Base-by-base conservation (phyloP, 495 filamentous ascomycete genomes). In the Neurospora sp. region DNA sequence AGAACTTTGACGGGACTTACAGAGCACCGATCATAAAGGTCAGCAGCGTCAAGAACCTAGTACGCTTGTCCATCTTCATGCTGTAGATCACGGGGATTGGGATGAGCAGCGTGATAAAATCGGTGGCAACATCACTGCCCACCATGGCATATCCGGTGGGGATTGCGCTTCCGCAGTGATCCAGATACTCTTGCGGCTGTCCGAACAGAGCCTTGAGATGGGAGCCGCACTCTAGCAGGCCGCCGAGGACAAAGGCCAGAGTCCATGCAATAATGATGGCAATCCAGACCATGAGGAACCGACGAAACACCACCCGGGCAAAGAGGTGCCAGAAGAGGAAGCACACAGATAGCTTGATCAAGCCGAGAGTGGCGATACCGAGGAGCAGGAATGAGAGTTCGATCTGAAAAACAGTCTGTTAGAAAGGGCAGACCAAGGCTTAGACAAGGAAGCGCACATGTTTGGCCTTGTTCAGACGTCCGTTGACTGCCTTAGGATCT, bases 281-380 rank as follows among this genome's bases (percentile, higher is more conserved):
- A 8, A 73, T 76, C 75, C 75, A 78, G 45, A 74, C 27, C 14
- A 74, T 70, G 41, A 78, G 72, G 17, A 78, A 75, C 0, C 75
- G 75, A 8, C 75, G 71, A 37, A 75, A 72, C 20, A 70, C 69
- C 5, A 73, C 74, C 1, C 41, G 38, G 8, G 76, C 68, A 31
- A 77, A 77, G 3, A 77, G 48, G 10, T 75, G 72, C 76, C 74
- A 77, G 71, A 76, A 77, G 7, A 77, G 69, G 3, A 76, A 73
- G 35, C 40, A 61, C 7, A 73, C 45, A 8, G 71, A 76, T 1
- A 77, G 39, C 38, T 76, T 77, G 70, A 74, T 44, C 8, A 76
- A 40, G 40, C 74, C 74, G 38, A 71, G 45, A 20, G 68, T 45
- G 0, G 44, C 69, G 16, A 73, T 71, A 20, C 72, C 74, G 20